Conservation (phyloP, 192 early-diverging fungal genomes). For the Backusella macrospora region DNA sequence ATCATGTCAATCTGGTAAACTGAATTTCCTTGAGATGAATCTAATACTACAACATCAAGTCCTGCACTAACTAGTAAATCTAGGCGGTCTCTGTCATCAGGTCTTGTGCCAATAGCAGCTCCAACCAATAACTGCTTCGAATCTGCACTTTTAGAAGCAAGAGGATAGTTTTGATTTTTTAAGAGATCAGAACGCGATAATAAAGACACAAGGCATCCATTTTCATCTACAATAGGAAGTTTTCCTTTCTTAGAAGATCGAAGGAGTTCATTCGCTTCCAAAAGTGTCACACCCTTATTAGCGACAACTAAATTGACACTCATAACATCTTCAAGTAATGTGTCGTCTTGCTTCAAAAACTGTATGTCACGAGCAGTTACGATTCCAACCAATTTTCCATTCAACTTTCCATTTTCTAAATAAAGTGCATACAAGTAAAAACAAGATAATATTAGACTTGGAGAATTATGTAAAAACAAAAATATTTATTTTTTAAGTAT, state of each 20-base stretch:
- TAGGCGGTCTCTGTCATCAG: conserved; percentile 85
- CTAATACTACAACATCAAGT: conserved; percentile 94
- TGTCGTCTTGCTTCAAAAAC: conserved; percentile 74
- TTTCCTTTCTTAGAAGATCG: conserved; percentile 94
- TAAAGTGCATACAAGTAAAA: background rate
- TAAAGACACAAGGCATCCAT: conserved; percentile 85
- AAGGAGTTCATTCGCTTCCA: conserved; percentile 89
- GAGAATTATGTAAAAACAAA: background rate
- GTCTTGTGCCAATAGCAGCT: conserved; percentile 91
- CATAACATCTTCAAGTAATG: conserved; percentile 81
- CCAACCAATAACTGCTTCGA: conserved; percentile 94
- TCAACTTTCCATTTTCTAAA: conserved; percentile 79
- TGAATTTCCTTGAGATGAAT: conserved; percentile 97
- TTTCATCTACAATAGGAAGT: conserved; percentile 88
- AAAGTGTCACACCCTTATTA: conserved; percentile 83
- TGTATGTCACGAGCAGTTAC: conserved; percentile 97
- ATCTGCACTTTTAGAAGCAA: conserved; percentile 78
- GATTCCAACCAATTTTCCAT: conserved; percentile 91
- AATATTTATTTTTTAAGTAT: background rate
- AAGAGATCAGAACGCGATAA: conserved; percentile 93
- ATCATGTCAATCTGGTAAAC: conserved; percentile 95
- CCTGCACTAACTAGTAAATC: conserved; percentile 88
- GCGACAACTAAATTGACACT: conserved; percentile 87
- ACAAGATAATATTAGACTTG: background rate
- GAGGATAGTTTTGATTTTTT: conserved; percentile 95